A percentile compares a stretch with the other conserved stretches of the same genome.
Conservation (phyloP, 495 filamentous ascomycete species). For the Parathielavia appendiculata region DNA sequence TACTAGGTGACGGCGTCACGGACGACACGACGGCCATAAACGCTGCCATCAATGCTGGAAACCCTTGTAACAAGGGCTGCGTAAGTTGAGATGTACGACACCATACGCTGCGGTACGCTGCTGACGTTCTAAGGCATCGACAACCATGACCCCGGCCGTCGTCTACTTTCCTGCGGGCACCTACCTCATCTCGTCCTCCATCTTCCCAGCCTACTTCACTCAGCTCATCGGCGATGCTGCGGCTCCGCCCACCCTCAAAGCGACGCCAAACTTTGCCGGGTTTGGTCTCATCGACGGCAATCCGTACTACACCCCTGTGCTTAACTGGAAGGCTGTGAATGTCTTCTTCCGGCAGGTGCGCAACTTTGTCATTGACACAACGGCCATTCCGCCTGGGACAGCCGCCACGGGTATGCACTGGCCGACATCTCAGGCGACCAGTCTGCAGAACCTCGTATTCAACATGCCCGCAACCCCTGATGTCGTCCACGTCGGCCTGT, state of each 20-base stretch:
- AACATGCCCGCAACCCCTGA: slow-evolving; percentile 55
- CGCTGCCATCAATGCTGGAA: slow-evolving; percentile 66
- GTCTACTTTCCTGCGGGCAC: slow-evolving; percentile 79
- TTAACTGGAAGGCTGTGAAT: slow-evolving; percentile 57
- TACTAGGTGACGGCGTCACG: slow-evolving; percentile 47
- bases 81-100: slow-evolving; percentile 30
- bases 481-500: slow-evolving; percentile 67
- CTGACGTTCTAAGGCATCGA: slow-evolving; percentile 43
- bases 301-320: slow-evolving; percentile 52
- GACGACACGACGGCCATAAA: slow-evolving; percentile 88
- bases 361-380: slow-evolving; percentile 73
- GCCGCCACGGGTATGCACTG: slow-evolving; percentile 67
- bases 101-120: no score
- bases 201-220: slow-evolving; percentile 62
- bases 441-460: slow-evolving; percentile 73
- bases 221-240: slow-evolving; percentile 49
- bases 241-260: slow-evolving; percentile 51
- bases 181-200: slow-evolving; percentile 60
- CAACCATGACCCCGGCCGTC: slow-evolving; percentile 68
- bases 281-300: slow-evolving; percentile 67
- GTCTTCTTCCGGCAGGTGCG: slow-evolving; percentile 74
- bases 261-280: slow-evolving; percentile 56
- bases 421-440: slow-evolving; percentile 72
- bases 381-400: slow-evolving; percentile 50
- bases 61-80: slow-evolving; percentile 70